Percentiles rank a stretch among this genome's conserved stretches.
Evolutionary conservation across 345 rosid genomes (phyloP).

Genomic region (Eucalyptus regnans): DNA sequence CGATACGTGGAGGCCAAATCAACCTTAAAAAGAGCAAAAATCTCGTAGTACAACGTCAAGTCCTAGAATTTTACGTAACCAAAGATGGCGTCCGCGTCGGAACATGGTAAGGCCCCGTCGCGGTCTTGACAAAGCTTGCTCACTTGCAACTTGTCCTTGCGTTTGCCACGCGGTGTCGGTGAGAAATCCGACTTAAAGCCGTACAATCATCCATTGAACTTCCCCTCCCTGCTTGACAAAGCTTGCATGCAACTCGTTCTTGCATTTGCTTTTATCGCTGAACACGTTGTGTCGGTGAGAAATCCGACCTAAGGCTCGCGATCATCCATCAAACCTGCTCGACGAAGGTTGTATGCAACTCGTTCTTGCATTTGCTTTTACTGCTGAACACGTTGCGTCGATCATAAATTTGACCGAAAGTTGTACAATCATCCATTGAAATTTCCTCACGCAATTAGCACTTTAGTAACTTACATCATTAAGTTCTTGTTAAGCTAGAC

Average conservation of each 20-base stretch:
- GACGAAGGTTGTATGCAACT: too few species aligned
- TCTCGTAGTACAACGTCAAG: too few species aligned
- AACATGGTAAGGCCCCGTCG: not conserved
- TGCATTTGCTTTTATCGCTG: not conserved
- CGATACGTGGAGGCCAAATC: not conserved
- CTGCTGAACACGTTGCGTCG: too few species aligned
- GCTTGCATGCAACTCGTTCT: not conserved
- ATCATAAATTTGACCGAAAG: not conserved
- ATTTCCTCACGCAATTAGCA: not conserved
- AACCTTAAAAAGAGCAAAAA: not conserved
- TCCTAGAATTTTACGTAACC: not conserved
- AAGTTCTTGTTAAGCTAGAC: not conserved
- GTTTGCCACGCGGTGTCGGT: not conserved
- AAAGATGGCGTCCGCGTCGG: not conserved
- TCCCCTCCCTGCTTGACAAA: not conserved
- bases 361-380: not conserved
- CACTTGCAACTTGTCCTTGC: not conserved
- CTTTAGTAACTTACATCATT: not conserved
- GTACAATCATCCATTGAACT: not conserved
- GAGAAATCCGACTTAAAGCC: too few species aligned
- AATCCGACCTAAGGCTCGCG: too few species aligned
- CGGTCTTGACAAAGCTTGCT: not conserved
- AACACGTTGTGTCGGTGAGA: not conserved
- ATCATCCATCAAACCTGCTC: too few species aligned
- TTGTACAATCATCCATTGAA: not conserved